A percentile compares a stretch with the other conserved stretches of the same genome.
phyloP scores from a whole-genome alignment of 768 basidiomycete species.

The Coprinopsis marcescibilis region DNA sequence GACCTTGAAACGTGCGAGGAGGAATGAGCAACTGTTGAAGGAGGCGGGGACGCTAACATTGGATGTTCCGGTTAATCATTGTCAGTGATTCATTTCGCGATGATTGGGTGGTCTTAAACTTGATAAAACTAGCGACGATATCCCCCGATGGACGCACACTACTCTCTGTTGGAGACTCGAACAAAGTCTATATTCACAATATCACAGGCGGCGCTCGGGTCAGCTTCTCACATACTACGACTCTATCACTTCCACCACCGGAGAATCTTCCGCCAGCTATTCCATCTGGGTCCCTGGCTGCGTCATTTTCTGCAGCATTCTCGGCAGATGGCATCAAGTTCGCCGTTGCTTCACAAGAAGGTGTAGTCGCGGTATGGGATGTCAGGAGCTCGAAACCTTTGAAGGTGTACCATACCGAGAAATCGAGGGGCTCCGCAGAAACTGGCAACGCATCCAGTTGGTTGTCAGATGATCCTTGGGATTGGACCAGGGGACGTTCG shows the following conservation, averaged over 20 bases:
- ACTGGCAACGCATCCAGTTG: constrained; percentile 43
- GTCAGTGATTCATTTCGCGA: constrained; percentile 35
- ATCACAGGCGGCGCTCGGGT: constrained; percentile 60
- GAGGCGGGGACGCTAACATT: constrained; percentile 51
- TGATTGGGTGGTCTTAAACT: background rate
- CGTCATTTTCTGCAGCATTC: constrained; percentile 79
- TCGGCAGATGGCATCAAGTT: constrained; percentile 72
- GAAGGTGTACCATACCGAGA: constrained; percentile 61
- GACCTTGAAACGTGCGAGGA: constrained; percentile 26
- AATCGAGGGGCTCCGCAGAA: constrained; percentile 22
- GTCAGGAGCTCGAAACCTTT: constrained; percentile 68
- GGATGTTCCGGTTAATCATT: constrained; percentile 76
- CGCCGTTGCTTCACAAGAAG: constrained; percentile 80
- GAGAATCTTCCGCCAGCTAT: constrained; percentile 32
- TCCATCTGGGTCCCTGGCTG: constrained; percentile 44
- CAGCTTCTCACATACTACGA: constrained; percentile 60
- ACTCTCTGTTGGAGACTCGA: constrained; percentile 87
- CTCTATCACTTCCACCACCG: constrained; percentile 61
- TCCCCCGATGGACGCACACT: constrained; percentile 85
- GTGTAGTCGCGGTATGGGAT: constrained; percentile 77
- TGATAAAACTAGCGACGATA: constrained; percentile 58
- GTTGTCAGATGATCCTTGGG: constrained; percentile 60
- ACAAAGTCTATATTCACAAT: constrained; percentile 77
- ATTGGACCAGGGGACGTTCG: constrained; percentile 53
- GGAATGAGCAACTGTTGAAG: constrained; percentile 24